These are phyloP conservation scores for Populus deltoides DNA, from an alignment of 345 rosid genomes.

Conservation along the genomic window DNA sequence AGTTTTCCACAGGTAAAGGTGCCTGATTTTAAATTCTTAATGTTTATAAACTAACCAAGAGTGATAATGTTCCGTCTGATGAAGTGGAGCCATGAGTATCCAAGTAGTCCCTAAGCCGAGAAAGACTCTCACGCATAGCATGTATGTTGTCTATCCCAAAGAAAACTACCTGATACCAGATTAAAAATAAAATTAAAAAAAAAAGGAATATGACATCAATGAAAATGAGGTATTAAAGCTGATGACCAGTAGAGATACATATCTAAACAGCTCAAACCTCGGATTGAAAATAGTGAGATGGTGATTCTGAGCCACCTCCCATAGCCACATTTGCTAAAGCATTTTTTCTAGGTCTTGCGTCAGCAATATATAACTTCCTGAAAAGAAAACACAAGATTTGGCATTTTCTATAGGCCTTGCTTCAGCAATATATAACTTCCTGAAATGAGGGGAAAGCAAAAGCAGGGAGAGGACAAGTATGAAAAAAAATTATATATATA, in stretches of 20 bases:
- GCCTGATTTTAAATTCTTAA: neutral
- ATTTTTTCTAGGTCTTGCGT: constrained; percentile 98
- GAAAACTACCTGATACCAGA: constrained; percentile 68
- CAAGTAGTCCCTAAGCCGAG: constrained; percentile 91
- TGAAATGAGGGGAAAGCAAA: neutral
- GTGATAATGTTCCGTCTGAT: constrained; percentile 96
- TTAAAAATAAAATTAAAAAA: too few species aligned
- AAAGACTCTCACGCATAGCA: constrained; percentile 97
- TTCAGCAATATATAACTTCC: neutral
- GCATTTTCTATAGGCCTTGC: neutral
- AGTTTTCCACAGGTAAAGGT: neutral
- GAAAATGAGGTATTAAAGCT: constrained; percentile 5
- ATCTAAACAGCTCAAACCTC: constrained; percentile 53
- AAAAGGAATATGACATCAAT: constrained; percentile 17
- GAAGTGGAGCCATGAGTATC: constrained; percentile 93
- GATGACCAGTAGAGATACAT: constrained; percentile 18
- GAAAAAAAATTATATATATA: neutral
- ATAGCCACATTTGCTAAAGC: constrained; percentile 98
- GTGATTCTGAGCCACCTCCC: constrained; percentile 99
- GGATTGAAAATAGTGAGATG: constrained; percentile 88
- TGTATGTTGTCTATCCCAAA: constrained; percentile 99
- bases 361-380: constrained; percentile 95
- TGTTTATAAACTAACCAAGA: constrained; percentile 58
- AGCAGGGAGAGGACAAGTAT: neutral
- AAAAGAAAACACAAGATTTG: constrained; percentile 14